Evolutionary conservation across 208 protist genomes (phyloP).

Genomic region (Wallacemonas collosoma): DNA sequence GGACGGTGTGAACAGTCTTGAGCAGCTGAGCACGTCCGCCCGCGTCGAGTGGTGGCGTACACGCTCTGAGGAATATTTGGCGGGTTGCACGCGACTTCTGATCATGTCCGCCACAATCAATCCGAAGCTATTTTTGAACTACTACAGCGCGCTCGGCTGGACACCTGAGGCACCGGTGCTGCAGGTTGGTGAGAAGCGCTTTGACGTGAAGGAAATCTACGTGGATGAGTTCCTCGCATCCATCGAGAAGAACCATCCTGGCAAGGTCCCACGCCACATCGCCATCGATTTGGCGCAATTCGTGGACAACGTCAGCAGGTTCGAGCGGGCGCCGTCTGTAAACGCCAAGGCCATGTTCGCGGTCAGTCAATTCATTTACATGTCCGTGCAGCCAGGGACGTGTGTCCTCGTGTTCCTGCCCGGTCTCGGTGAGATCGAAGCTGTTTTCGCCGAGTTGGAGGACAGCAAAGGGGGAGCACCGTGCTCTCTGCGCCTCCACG

Average conservation of each 20-base stretch:
- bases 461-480: background rate
- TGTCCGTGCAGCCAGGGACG: constrained; percentile 18
- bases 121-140: constrained; percentile 20
- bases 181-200: constrained; percentile 26
- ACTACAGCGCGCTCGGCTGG: constrained; percentile 24
- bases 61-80: constrained; percentile 5
- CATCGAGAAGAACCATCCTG: background rate
- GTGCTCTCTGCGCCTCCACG: constrained; percentile 18
- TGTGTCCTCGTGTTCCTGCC: constrained; percentile 45
- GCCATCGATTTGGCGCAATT: background rate
- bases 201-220: constrained; percentile 26
- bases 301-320: constrained; percentile 3
- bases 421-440: constrained; percentile 35
- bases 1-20: background rate
- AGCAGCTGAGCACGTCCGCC: constrained; percentile 1
- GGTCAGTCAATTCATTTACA: constrained; percentile 16
- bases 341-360: constrained; percentile 9
- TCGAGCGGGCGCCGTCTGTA: background rate
- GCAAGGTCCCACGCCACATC: constrained; percentile 4
- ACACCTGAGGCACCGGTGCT: constrained; percentile 18
- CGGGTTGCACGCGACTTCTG: constrained; percentile 22
- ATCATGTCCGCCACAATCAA: constrained; percentile 45
- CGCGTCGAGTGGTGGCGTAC: constrained; percentile 17
- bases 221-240: constrained; percentile 8
- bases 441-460: constrained; percentile 17